phyloP scores from a whole-genome alignment of 768 basidiomycete species.

The Astraeus odoratus region DNA sequence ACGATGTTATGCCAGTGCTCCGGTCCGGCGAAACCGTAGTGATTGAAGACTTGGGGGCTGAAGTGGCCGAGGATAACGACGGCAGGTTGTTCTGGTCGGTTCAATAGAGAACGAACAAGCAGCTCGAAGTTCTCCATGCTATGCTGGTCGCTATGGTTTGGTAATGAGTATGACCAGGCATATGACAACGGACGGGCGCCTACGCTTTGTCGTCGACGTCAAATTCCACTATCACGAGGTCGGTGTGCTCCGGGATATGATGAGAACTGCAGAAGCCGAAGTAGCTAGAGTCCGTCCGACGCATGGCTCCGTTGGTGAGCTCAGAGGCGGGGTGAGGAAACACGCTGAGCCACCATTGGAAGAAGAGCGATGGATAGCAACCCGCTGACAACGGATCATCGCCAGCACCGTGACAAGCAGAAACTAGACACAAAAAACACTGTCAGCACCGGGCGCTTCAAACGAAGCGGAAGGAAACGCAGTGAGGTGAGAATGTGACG shows the following conservation, averaged over 20 bases:
- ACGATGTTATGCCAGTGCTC: conserved; percentile 87
- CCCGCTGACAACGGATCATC: conserved; percentile 77
- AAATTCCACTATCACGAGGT: conserved; percentile 92
- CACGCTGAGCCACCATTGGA: conserved; percentile 96
- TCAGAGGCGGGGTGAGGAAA: conserved; percentile 98
- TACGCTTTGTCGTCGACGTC: conserved; percentile 86
- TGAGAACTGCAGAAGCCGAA: conserved; percentile 92
- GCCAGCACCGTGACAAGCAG: conserved; percentile 89
- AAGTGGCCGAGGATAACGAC: conserved; percentile 95
- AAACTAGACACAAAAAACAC: conserved; percentile 46
- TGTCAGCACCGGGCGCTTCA: not conserved
- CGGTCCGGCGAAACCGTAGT: conserved; percentile 81
- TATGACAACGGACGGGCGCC: conserved; percentile 26
- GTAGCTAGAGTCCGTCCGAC: conserved; percentile 87
- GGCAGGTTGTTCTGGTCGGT: conserved; percentile 87
- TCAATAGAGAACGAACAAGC: conserved; percentile 84
- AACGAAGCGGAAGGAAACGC: not conserved
- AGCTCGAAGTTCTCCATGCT: conserved; percentile 85
- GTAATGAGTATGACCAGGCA: not conserved
- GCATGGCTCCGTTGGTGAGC: conserved; percentile 94
- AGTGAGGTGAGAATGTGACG: not conserved
- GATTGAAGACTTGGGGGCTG: conserved; percentile 72
- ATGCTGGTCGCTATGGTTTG: conserved; percentile 47
- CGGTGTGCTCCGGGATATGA: conserved; percentile 89
- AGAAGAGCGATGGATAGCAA: conserved; percentile 94